These are phyloP conservation scores for Cryphonectria nitschkei DNA, from an alignment of 2,329 filamentous ascomycete genomes.

Conservation along the genomic window DNA sequence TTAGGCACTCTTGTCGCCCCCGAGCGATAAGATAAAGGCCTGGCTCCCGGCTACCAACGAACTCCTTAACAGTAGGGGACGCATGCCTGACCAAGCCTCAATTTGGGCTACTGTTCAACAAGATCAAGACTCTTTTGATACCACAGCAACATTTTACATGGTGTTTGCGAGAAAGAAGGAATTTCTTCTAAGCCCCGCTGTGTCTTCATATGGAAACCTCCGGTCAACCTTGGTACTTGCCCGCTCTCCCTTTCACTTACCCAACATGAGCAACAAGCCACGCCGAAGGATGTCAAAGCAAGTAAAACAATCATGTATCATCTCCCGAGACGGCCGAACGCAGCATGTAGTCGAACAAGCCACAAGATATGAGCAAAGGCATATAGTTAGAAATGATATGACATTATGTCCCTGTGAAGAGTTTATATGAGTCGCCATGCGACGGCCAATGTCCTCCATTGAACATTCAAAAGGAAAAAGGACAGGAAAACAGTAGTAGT, in stretches of 20 bases:
- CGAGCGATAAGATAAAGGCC: conserved; percentile 10
- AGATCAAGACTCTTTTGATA: too few species aligned
- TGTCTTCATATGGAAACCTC: too few species aligned
- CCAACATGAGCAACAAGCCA: background rate
- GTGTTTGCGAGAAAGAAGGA: background rate
- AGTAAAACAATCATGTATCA: background rate
- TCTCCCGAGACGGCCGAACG: background rate
- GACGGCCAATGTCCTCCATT: background rate
- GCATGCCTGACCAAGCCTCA: background rate
- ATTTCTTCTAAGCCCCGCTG: too few species aligned
- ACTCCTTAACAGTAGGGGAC: background rate
- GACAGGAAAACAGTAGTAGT: background rate
- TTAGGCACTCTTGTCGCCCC: conserved; percentile 1
- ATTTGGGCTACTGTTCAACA: background rate
- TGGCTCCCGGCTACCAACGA: background rate
- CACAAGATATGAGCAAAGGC: background rate
- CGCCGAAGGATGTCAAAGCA: background rate
- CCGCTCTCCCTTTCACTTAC: background rate
- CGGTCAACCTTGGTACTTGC: background rate
- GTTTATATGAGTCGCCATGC: background rate
- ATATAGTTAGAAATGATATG: background rate
- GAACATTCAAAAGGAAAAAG: background rate
- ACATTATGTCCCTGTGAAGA: background rate
- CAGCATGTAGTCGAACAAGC: background rate
- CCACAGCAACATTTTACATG: background rate